Conservation (phyloP, 495 filamentous ascomycete species). For the Cetradonia linearis region DNA sequence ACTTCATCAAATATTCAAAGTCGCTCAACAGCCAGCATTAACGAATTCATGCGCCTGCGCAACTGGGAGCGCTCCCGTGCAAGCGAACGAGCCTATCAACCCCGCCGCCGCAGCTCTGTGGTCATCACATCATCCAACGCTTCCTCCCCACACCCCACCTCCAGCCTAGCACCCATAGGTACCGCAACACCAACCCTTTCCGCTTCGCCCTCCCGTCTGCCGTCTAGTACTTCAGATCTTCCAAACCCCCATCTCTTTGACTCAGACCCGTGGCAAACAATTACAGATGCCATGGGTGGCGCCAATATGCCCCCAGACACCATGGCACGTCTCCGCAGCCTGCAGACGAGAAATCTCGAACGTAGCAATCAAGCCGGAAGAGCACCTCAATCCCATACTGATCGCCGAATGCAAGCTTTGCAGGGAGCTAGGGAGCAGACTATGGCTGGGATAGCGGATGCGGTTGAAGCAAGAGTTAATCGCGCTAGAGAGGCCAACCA, state of each 20-base stretch:
- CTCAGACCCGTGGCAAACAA: slow-evolving; percentile 37
- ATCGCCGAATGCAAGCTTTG: slow-evolving; percentile 9
- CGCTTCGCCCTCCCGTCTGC: slow-evolving; percentile 27
- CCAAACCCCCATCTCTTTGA: neutral
- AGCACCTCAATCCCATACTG: neutral
- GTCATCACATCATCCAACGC: slow-evolving; percentile 30
- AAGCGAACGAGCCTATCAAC: slow-evolving; percentile 30
- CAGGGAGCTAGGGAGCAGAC: slow-evolving; percentile 1
- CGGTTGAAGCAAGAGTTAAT: neutral
- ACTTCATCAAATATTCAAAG: slow-evolving; percentile 12
- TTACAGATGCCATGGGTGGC: slow-evolving; percentile 33
- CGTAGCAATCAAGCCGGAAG: slow-evolving; percentile 2
- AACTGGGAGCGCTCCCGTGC: slow-evolving; percentile 25
- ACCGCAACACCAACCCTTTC: slow-evolving; percentile 22
- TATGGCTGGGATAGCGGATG: slow-evolving; percentile 6
- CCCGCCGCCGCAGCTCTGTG: slow-evolving; percentile 39
- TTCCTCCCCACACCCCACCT: slow-evolving; percentile 18
- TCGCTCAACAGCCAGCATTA: slow-evolving; percentile 19
- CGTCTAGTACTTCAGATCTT: slow-evolving; percentile 12
- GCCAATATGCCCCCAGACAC: slow-evolving; percentile 27
- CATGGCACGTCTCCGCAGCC: slow-evolving; percentile 19
- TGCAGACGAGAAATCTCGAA: slow-evolving; percentile 17
- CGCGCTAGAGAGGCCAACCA: slow-evolving; percentile 12
- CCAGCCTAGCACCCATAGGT: slow-evolving; percentile 23
- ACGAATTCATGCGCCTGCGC: slow-evolving; percentile 30